A percentile compares a stretch with the other conserved stretches of the same genome.
phyloP scores from a whole-genome alignment of 768 basidiomycete genomes.

The Termitomyces sp. region DNA sequence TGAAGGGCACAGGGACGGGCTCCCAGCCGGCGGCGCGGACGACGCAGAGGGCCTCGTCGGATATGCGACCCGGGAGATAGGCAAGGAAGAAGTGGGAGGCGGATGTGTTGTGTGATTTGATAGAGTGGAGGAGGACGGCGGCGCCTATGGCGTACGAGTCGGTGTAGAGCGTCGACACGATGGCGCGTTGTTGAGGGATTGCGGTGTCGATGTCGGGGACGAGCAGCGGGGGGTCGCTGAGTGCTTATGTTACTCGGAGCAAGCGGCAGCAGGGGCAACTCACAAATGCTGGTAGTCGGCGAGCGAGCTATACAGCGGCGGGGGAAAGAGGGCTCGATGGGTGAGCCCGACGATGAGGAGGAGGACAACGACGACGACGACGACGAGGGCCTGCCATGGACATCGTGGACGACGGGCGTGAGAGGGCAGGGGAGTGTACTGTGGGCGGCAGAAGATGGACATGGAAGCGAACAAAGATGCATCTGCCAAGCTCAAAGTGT shows the following conservation, averaged over 20 bases:
- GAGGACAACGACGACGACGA: not conserved
- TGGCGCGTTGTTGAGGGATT: conserved; percentile 11
- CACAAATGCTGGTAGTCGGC: conserved; percentile 22
- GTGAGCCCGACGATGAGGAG: conserved; percentile 2
- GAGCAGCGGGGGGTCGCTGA: conserved; percentile 15
- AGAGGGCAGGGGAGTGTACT: conserved; percentile 1
- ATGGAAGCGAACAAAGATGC: not conserved
- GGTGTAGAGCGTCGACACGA: conserved; percentile 23
- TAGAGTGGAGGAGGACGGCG: conserved; percentile 24
- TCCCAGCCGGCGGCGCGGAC: conserved; percentile 33
- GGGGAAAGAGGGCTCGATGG: not conserved
- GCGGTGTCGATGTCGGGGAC: not conserved
- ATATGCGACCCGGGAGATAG: conserved; percentile 28
- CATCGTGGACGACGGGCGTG: conserved; percentile 2
- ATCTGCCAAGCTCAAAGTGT: too few relatives aligned
- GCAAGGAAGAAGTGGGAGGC: conserved; percentile 20
- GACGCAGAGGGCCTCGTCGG: conserved; percentile 33
- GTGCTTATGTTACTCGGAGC: not conserved
- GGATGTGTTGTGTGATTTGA: conserved; percentile 18
- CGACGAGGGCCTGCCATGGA: not conserved
- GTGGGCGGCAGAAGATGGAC: not conserved
- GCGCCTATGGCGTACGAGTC: conserved; percentile 23
- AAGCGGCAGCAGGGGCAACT: not conserved
- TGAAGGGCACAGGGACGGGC: conserved; percentile 26
- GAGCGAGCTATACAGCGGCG: conserved; percentile 16